Evolutionary conservation across 2,329 filamentous ascomycete species (phyloP).

Genomic region (Camptophora hylomeconis): DNA sequence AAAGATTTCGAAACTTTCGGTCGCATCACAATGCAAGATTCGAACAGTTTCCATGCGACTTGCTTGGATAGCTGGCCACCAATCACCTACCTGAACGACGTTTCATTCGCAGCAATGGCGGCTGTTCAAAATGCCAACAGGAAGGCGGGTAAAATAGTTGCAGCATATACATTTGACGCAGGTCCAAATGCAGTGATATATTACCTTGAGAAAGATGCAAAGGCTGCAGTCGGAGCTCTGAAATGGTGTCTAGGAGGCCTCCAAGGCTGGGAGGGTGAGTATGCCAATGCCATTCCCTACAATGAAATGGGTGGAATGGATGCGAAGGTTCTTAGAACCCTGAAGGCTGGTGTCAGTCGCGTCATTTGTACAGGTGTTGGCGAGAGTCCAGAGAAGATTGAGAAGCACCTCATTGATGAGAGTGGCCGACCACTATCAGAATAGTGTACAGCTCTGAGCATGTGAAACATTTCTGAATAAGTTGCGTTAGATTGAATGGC

Average conservation of each 20-base stretch:
- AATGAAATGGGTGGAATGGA: slow-evolving; percentile 47
- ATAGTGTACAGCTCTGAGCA: slow-evolving; percentile 12
- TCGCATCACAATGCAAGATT: slow-evolving; percentile 88
- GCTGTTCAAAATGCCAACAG: slow-evolving; percentile 82
- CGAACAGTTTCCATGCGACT: slow-evolving; percentile 90
- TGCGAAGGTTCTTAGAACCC: slow-evolving; percentile 38
- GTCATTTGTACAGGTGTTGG: slow-evolving; percentile 88
- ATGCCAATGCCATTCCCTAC: slow-evolving; percentile 37
- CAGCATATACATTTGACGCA: slow-evolving; percentile 94
- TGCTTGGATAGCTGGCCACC: slow-evolving; percentile 93
- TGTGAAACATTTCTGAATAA: no score
- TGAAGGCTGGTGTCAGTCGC: slow-evolving; percentile 71
- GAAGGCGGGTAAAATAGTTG: slow-evolving; percentile 62
- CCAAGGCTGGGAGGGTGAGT: slow-evolving; percentile 43
- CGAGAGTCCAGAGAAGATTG: slow-evolving; percentile 70
- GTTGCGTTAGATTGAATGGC: no score
- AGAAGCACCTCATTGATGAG: slow-evolving; percentile 62
- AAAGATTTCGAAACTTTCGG: slow-evolving; percentile 80
- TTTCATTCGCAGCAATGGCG: slow-evolving; percentile 72
- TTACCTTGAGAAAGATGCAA: slow-evolving; percentile 69
- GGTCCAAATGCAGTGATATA: slow-evolving; percentile 96
- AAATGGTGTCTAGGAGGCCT: slow-evolving; percentile 52
- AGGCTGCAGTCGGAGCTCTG: slow-evolving; percentile 63
- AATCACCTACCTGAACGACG: slow-evolving; percentile 98
- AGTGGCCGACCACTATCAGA: slow-evolving; percentile 37